Conservation (phyloP, 805 yeast species). For the Wickerhamomyces kurtzmanii region DNA sequence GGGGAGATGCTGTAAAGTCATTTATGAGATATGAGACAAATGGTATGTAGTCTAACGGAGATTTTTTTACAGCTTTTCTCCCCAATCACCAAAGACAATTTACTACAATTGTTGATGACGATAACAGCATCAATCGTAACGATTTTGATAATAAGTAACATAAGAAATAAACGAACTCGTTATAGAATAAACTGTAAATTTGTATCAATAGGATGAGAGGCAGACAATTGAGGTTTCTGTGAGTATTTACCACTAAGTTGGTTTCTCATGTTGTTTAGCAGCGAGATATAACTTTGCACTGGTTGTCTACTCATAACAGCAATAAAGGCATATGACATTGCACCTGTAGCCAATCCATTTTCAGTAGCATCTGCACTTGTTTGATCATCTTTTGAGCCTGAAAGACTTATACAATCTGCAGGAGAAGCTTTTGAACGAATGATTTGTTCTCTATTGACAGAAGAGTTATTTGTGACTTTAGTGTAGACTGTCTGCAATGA, state of each 20-base stretch:
- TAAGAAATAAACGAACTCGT: no score
- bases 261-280: slow-evolving; percentile 51
- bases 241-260: slow-evolving; percentile 50
- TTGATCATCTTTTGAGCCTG: slow-evolving; percentile 64
- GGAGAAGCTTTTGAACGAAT: slow-evolving; percentile 42
- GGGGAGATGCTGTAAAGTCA: slow-evolving; percentile 58
- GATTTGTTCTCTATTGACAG: slow-evolving; percentile 25
- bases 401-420: slow-evolving; percentile 56
- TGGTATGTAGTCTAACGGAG: no score
- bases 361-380: slow-evolving; percentile 52
- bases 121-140: no score
- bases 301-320: slow-evolving; percentile 45
- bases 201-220: slow-evolving; percentile 59
- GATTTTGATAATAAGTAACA: no score
- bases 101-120: no score
- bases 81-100: no score
- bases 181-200: slow-evolving; percentile 32
- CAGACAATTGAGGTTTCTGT: slow-evolving; percentile 65
- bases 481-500: slow-evolving; percentile 11
- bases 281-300: slow-evolving; percentile 46
- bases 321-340: slow-evolving; percentile 65
- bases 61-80: no score
- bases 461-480: slow-evolving; percentile 9
- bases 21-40: slow-evolving; percentile 27
- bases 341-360: slow-evolving; percentile 60